Base-by-base conservation (phyloP, 2,329 filamentous ascomycete species). In the Hypoxylon sp. region DNA sequence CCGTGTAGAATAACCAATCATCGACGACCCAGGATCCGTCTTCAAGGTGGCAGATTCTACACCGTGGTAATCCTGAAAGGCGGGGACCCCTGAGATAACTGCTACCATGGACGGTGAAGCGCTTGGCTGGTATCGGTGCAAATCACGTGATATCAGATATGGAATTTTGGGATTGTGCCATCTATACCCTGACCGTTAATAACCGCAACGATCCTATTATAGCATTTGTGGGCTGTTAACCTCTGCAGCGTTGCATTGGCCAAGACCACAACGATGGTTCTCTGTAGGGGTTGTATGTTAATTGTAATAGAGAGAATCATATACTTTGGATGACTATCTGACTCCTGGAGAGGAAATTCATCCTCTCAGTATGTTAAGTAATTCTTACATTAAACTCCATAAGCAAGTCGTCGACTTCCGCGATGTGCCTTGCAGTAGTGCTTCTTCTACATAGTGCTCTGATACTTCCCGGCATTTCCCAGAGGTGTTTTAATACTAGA, bases 401-500 rank as follows among this genome's bases (percentile, higher is more conserved):
- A 43, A 17, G 17, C 6, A 43, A 43, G 38, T 17, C 7, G 7
- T 21, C 17, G 7, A 51, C 23, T 50, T 21, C 57, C 13, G 51
- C 30, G 19, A 34, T 34, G 64, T 67, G 51, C 64, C 60, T 67
- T 67, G 64, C 64, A 67, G 60, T 67, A 63, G 59, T 48, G 34
- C 32, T 51, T 23, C 28, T 19, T 53, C 58, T 43, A 43, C 38
- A 19, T 43, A 19, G 17, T 43, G 51, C 23, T 38, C 36, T 43
- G 17, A n/a, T 64, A 52, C 64, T 32, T 17, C 48, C 21, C 43
- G 57, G 58, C 65, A 64, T 50, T 61, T 50, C 46, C 17, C n/a
- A 30, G 19, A 53, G 28, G 28, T 14, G 19, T 19, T n/a, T 32
- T 59, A 36, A 14, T 28, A 58, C 19, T 45, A 34, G 23, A 52